Base-by-base conservation (phyloP, 2,329 filamentous ascomycete genomes). In the Pseudogymnoascus destructans region DNA sequence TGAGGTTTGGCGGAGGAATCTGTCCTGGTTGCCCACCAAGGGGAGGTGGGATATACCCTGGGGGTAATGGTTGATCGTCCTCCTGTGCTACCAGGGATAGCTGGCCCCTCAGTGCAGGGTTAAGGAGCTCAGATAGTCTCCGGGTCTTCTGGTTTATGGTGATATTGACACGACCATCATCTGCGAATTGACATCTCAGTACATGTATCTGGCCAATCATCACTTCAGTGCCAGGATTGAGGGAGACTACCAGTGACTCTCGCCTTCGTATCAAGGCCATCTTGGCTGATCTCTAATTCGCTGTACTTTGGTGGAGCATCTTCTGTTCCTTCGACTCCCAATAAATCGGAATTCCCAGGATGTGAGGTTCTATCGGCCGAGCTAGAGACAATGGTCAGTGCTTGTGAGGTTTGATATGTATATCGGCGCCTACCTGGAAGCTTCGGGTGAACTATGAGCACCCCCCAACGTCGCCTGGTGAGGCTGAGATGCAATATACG, bases 91-190 rank as follows among this genome's bases (percentile, higher is more conserved):
- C 54, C n/a, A 56, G 23, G n/a, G 54, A 56, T 67, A 57, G 82
- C 71, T 65, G 86, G 77, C 61, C 76, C 74, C 61, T 78, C 72
- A 90, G 69, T 6, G 83, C 80, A 2, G 86, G 84, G 0, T 80
- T 78, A 23, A 91, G 76, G 10, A 91, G 74, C 60, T 83, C 80
- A 1, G 85, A 81, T 3, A 92, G 74, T 58, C 79, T 79, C 58
- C 77, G 73, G 64, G 79, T 83, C 63, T 81, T 84, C 68, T 89
- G 84, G 66, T 85, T 83, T 71, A 93, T 88, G 62, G 83, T 84
- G 73, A 93, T 89, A 66, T 89, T 83, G 65, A 93, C 78, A 66
- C 89, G 81, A 21, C 88, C 88, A 72, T 91, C 85, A 61, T 80
- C 86, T 82, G 65, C 35, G 15, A 36, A 25, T 36, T 30, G 15